Evolutionary conservation across 1,139 yeast genomes (phyloP).

Genomic region (Chernovozyma aurita): DNA sequence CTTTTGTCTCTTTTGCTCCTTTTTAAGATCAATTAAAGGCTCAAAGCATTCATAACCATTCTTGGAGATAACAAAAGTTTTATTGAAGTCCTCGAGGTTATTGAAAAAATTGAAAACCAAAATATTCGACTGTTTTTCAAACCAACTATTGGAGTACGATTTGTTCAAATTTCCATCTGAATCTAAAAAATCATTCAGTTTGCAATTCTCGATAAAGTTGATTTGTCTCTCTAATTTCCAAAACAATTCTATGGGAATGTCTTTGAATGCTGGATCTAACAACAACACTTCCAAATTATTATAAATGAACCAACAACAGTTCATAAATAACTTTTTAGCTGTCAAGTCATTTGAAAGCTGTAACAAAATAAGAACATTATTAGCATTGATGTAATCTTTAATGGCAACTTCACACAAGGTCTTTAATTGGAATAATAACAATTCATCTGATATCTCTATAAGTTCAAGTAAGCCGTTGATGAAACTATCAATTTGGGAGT

Average conservation of each 20-base stretch:
- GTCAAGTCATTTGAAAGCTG: conserved; percentile 48
- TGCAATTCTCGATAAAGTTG: conserved; percentile 25
- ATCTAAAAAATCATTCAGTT: conserved; percentile 17
- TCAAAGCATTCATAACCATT: conserved; percentile 38
- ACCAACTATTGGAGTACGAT: conserved; percentile 12
- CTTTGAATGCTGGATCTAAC: conserved; percentile 39
- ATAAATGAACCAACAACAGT: conserved; percentile 66
- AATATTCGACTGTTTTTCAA: conserved; percentile 18
- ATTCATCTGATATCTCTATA: conserved; percentile 59
- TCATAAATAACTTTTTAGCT: conserved; percentile 52
- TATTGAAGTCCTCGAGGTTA: conserved; percentile 40
- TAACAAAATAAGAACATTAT: conserved; percentile 56
- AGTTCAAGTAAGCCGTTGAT: conserved; percentile 55
- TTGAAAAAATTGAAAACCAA: conserved; percentile 27
- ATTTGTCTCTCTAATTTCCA: conserved; percentile 26
- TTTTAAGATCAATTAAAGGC: conserved; percentile 44
- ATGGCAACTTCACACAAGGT: conserved; percentile 60
- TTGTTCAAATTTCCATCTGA: conserved; percentile 15
- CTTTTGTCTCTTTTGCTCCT: conserved; percentile 15
- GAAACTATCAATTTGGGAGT: conserved; percentile 35
- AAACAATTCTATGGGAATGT: conserved; percentile 25
- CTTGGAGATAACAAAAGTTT: conserved; percentile 44
- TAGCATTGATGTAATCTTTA: conserved; percentile 53
- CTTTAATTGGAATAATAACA: conserved; percentile 57
- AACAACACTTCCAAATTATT: conserved; percentile 62